Evolutionary conservation across 2,329 filamentous ascomycete species (phyloP).

Genomic region (Didymosphaeria variabile): DNA sequence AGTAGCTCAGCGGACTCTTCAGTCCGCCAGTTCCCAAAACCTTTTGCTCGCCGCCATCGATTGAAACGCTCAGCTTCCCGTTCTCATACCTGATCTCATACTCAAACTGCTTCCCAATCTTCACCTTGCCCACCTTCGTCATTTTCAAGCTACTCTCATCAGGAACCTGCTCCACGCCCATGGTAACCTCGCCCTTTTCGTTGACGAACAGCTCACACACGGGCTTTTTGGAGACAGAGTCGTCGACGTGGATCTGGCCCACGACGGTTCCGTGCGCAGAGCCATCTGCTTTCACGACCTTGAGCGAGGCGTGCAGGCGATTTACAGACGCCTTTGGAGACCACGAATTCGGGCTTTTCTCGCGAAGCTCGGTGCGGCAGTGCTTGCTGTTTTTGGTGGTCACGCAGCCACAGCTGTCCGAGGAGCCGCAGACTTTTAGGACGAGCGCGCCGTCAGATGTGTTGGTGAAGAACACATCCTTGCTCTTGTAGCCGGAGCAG

Average conservation of each 20-base stretch:
- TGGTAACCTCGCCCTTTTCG: conserved; percentile 42
- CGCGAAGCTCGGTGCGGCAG: conserved; percentile 56
- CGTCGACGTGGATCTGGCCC: conserved; percentile 53
- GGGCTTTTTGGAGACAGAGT: conserved; percentile 50
- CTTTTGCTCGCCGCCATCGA: conserved; percentile 23
- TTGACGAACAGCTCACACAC: conserved; percentile 54
- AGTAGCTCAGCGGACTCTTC: conserved; percentile 29
- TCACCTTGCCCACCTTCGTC: conserved; percentile 44
- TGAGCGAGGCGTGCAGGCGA: conserved; percentile 43
- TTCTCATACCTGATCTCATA: conserved; percentile 53
- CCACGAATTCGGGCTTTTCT: conserved; percentile 45
- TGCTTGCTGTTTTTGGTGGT: conserved; percentile 54
- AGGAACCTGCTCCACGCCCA: conserved; percentile 52
- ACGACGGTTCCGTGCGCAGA: conserved; percentile 50
- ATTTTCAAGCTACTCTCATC: conserved; percentile 42
- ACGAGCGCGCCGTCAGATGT: conserved; percentile 48
- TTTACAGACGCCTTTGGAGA: conserved; percentile 46
- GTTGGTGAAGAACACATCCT: conserved; percentile 49
- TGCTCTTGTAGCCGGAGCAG: conserved; percentile 48
- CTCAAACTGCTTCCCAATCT: conserved; percentile 44
- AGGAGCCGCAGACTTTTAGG: conserved; percentile 53
- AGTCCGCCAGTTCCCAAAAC: conserved; percentile 27
- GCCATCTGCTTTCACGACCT: conserved; percentile 42
- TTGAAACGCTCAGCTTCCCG: conserved; percentile 36
- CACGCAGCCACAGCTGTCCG: conserved; percentile 45